Evolutionary conservation across 2,329 filamentous ascomycete species (phyloP).

Genomic region (Apiospora marii): DNA sequence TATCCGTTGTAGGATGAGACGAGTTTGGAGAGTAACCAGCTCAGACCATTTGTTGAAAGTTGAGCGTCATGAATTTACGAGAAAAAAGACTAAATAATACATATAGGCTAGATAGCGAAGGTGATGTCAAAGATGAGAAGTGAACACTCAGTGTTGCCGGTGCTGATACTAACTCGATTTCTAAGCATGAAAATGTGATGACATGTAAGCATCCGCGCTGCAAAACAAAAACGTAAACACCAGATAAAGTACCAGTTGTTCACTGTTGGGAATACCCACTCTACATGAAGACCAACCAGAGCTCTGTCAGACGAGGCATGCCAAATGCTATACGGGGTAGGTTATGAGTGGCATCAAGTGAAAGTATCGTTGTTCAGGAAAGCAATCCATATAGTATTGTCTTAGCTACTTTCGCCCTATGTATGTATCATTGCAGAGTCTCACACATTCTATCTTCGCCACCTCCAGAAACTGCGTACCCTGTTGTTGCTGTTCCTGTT

Average conservation of each 20-base stretch:
- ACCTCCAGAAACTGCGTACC: not conserved
- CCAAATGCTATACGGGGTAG: not conserved
- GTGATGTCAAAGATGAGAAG: not conserved
- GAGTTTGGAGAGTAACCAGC: not conserved
- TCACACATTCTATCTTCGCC: not conserved
- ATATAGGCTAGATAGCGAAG: not conserved
- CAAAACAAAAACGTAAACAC: not conserved
- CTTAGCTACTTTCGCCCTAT: not conserved
- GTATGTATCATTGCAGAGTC: not conserved
- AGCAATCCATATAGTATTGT: not conserved
- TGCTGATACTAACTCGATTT: not conserved
- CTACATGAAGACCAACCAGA: not conserved
- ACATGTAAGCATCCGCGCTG: no score
- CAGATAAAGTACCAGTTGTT: not conserved
- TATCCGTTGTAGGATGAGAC: not conserved
- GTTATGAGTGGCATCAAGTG: not conserved
- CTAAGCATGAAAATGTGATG: not conserved
- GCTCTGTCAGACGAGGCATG: not conserved
- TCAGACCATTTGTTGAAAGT: not conserved
- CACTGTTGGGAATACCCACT: no score
- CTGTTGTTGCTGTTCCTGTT: not conserved
- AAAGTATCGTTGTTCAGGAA: not conserved
- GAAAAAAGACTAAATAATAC: not conserved
- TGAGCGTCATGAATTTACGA: slow-evolving; percentile 9
- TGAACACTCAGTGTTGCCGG: not conserved